These are phyloP conservation scores for Mrakia gelida DNA, from an alignment of 768 basidiomycete genomes.

Conservation along the genomic window DNA sequence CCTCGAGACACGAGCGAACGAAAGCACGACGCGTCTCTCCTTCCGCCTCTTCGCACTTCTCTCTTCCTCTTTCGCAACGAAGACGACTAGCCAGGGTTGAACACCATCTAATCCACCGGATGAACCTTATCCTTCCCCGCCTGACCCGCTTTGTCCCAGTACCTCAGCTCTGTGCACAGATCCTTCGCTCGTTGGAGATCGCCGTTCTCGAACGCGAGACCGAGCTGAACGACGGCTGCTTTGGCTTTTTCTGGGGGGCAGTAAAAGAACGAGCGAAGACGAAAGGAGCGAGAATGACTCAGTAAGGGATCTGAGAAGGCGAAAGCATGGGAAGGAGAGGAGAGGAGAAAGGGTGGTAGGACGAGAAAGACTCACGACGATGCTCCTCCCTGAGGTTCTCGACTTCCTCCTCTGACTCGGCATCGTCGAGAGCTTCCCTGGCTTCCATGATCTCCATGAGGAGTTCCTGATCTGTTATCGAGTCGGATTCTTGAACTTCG, in stretches of 20 bases:
- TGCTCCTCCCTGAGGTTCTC: slow-evolving; percentile 55
- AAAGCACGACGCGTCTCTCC: too few species aligned
- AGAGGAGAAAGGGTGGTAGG: not conserved
- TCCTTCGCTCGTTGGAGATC: slow-evolving; percentile 59
- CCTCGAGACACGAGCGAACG: too few species aligned
- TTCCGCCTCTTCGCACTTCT: too few species aligned
- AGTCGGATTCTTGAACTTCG: slow-evolving; percentile 63
- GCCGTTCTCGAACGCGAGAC: slow-evolving; percentile 51
- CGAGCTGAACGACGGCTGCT: slow-evolving; percentile 51
- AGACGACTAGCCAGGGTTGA: too few species aligned
- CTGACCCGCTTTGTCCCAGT: slow-evolving; percentile 51
- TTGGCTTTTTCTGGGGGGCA: slow-evolving; percentile 55
- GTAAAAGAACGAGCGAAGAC: not conserved
- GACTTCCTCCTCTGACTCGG: slow-evolving; percentile 53
- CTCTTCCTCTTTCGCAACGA: too few species aligned
- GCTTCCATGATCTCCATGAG: slow-evolving; percentile 73
- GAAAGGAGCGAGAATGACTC: not conserved
- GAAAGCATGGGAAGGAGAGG: not conserved
- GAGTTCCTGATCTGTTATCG: slow-evolving; percentile 64
- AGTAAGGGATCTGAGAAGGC: not conserved
- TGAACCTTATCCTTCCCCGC: slow-evolving; percentile 41
- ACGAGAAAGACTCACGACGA: slow-evolving; percentile 49
- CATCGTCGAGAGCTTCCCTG: slow-evolving; percentile 69
- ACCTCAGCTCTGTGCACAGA: slow-evolving; percentile 66
- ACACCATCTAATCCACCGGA: slow-evolving; percentile 9